Percentiles rank a stretch among this genome's conserved stretches.
phyloP scores from a whole-genome alignment of 2,329 filamentous ascomycete species.

The Colletotrichum nymphaeae region DNA sequence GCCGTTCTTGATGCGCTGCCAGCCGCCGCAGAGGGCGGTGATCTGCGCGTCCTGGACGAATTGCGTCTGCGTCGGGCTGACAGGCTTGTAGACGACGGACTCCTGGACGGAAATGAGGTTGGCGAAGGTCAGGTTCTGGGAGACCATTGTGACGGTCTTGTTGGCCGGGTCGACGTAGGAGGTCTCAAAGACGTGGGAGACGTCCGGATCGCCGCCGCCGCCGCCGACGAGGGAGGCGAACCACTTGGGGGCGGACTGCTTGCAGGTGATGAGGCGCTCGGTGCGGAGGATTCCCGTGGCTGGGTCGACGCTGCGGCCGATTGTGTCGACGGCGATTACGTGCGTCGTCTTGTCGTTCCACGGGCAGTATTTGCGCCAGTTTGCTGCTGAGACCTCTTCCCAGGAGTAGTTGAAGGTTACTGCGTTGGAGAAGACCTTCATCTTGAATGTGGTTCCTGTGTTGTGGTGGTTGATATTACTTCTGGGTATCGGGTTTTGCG shows the following conservation, averaged over 20 bases:
- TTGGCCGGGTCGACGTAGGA: conserved; percentile 88
- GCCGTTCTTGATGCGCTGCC: conserved; percentile 96
- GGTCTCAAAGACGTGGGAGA: conserved; percentile 92
- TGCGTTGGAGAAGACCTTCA: conserved; percentile 95
- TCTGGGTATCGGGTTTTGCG: neutral
- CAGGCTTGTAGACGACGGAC: conserved; percentile 86
- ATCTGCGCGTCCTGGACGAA: conserved; percentile 94
- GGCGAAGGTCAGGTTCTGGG: conserved; percentile 91
- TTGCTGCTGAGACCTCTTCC: conserved; percentile 96
- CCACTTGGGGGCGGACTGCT: conserved; percentile 79
- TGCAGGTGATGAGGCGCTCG: conserved; percentile 72
- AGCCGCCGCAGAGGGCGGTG: conserved; percentile 93
- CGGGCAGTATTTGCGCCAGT: conserved; percentile 98
- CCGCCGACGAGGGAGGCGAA: conserved; percentile 81
- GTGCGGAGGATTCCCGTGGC: conserved; percentile 70
- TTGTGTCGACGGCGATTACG: conserved; percentile 93
- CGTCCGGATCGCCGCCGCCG: conserved; percentile 67
- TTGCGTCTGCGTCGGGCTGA: conserved; percentile 71
- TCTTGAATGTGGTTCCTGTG: conserved; percentile 52
- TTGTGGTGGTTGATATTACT: neutral
- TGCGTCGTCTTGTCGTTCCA: conserved; percentile 99
- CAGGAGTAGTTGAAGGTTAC: conserved; percentile 98
- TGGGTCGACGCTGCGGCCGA: conserved; percentile 74
- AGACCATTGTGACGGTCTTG: conserved; percentile 96
- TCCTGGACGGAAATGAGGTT: conserved; percentile 94